Evolutionary conservation across 768 basidiomycete species (phyloP).

Genomic region (Hericium coralloides): DNA sequence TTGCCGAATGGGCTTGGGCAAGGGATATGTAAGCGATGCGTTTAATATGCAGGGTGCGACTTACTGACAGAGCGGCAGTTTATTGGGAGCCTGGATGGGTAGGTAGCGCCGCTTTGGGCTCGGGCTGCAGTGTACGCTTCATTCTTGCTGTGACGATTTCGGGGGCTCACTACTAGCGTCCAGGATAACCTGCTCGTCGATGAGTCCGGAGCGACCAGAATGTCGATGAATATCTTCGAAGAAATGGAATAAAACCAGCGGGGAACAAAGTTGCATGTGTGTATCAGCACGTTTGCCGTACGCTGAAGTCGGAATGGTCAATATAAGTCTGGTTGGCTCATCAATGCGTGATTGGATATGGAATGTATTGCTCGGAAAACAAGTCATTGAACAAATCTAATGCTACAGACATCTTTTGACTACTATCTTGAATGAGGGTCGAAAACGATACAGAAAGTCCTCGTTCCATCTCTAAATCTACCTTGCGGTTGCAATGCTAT

Average conservation of each 20-base stretch:
- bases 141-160: background rate
- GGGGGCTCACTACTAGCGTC: background rate
- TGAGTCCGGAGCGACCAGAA: conserved; percentile 32
- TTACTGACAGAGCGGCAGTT: conserved; percentile 26
- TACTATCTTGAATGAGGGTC: too few relatives aligned
- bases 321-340: too few relatives aligned
- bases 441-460: background rate
- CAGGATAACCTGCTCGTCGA: conserved; percentile 43
- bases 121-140: conserved; percentile 17
- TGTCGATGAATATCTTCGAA: conserved; percentile 16
- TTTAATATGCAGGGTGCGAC: too few relatives aligned
- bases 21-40: background rate
- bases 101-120: conserved; percentile 36
- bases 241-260: background rate
- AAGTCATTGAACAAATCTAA: too few relatives aligned
- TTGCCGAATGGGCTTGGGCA: conserved; percentile 21
- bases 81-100: conserved; percentile 67
- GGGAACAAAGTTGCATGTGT: too few relatives aligned
- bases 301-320: too few relatives aligned
- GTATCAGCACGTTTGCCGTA: too few relatives aligned
- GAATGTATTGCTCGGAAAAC: too few relatives aligned
- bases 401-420: too few relatives aligned
- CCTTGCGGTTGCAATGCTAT: background rate
- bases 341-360: too few relatives aligned
- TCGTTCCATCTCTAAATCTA: background rate